phyloP scores from a whole-genome alignment of 345 rosid species.

The Litchi chinensis region DNA sequence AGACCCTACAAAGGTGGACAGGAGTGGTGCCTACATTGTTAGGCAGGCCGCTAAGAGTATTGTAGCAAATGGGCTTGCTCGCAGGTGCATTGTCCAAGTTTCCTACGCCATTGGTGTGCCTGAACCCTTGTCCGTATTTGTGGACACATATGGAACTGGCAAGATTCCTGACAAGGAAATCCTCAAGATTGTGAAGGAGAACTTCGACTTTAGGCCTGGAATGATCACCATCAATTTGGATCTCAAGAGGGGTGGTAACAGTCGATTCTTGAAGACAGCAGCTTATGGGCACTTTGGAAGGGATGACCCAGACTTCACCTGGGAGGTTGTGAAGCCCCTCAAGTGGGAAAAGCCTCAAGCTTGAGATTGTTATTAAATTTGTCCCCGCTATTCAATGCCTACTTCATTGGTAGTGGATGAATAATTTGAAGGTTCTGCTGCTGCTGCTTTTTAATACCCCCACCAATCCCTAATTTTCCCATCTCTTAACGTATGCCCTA shows the following conservation, averaged over 20 bases:
- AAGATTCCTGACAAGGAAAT: constrained; percentile 82
- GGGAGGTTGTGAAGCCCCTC: constrained; percentile 81
- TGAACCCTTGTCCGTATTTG: constrained; percentile 69
- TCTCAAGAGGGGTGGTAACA: constrained; percentile 77
- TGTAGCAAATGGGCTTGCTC: constrained; percentile 66
- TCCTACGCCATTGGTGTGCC: constrained; percentile 78
- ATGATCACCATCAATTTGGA: constrained; percentile 81
- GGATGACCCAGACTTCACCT: constrained; percentile 79
- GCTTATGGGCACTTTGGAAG: constrained; percentile 84
- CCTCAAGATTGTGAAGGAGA: constrained; percentile 81
- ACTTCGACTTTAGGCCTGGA: constrained; percentile 85
- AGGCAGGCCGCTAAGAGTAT: constrained; percentile 85
- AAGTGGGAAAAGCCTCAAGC: constrained; percentile 70
- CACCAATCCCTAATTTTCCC: constrained; percentile 15
- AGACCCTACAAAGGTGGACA: background rate
- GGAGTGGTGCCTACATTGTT: background rate
- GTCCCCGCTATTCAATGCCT: constrained; percentile 13
- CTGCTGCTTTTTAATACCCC: constrained; percentile 20
- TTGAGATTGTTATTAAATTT: constrained; percentile 16
- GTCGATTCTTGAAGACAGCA: constrained; percentile 81
- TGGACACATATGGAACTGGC: constrained; percentile 71
- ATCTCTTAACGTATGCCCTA: constrained; percentile 27
- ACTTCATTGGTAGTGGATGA: constrained; percentile 19
- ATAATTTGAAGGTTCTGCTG: constrained; percentile 30
- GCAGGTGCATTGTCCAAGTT: constrained; percentile 73